Percentiles rank a stretch among this genome's conserved stretches.
Conservation (phyloP, 2,329 filamentous ascomycete species). For the Xylaria sp. region DNA sequence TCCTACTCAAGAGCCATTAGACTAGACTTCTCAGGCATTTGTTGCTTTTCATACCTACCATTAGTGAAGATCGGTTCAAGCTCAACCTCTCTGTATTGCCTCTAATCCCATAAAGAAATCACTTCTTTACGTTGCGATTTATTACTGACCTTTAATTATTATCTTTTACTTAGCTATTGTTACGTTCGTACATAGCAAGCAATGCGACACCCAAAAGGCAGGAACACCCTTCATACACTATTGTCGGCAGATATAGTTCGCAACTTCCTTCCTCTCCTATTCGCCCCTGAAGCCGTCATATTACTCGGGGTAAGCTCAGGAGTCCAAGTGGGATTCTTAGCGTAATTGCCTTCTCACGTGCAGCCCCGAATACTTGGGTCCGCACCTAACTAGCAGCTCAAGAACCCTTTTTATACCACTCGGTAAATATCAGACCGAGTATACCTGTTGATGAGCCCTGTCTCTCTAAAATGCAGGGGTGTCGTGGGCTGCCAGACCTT, state of each 20-base stretch:
- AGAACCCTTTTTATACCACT: not conserved
- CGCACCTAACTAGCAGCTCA: not conserved
- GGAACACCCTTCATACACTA: too few relatives aligned
- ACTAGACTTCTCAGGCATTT: too few relatives aligned
- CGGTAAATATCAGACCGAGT: not conserved
- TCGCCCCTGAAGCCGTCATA: too few relatives aligned
- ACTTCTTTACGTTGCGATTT: too few relatives aligned
- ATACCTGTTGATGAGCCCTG: not conserved
- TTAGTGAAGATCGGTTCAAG: not conserved
- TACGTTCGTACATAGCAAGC: too few relatives aligned
- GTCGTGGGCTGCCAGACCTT: not conserved
- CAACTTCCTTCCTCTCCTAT: not conserved
- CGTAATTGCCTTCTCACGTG: too few relatives aligned
- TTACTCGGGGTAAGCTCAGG: not conserved
- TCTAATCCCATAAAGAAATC: too few relatives aligned
- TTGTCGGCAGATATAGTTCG: not conserved
- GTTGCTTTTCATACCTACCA: not conserved
- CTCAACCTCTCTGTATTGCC: not conserved
- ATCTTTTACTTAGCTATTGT: too few relatives aligned
- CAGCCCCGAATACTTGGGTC: too few relatives aligned
- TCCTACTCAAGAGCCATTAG: not conserved
- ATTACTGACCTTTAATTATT: too few relatives aligned
- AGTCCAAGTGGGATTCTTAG: not conserved
- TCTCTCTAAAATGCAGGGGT: not conserved
- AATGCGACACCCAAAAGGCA: too few relatives aligned